These are phyloP conservation scores for Phyllostachys edulis DNA, from an alignment of 176 grass and related monocot genomes.

Conservation along the genomic window DNA sequence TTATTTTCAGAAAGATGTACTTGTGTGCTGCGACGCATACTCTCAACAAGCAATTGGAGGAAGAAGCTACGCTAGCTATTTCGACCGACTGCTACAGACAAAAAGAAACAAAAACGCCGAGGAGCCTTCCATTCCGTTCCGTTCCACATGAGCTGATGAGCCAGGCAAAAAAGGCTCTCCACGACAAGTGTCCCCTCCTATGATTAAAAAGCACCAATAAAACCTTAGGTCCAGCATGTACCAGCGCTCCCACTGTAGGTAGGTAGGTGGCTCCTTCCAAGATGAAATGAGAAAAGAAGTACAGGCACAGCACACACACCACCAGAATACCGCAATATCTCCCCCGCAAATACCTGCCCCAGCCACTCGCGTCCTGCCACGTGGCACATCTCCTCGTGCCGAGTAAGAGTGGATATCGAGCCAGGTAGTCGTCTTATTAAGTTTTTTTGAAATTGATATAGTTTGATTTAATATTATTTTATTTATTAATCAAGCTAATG, in stretches of 20 bases:
- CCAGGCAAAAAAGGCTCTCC: not conserved
- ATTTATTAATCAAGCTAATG: no score
- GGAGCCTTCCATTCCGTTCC: not conserved
- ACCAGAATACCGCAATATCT: no score
- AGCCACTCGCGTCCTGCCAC: not conserved
- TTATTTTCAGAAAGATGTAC: not conserved
- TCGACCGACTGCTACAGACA: not conserved
- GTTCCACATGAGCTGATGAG: not conserved
- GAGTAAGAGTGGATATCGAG: no score
- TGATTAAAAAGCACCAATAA: conserved; percentile 3
- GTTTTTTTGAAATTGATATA: no score
- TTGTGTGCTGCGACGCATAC: not conserved
- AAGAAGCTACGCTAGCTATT: not conserved
- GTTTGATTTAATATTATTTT: no score
- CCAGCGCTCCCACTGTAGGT: not conserved
- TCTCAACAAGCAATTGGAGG: not conserved
- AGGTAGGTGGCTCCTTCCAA: not conserved
- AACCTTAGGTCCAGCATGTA: not conserved
- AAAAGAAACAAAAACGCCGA: not conserved
- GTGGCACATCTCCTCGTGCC: conserved; percentile 3
- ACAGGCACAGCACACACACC: no score
- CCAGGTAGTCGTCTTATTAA: no score
- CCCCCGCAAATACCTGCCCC: not conserved
- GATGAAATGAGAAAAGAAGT: not conserved
- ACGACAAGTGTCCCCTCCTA: conserved; percentile 11